Percentiles rank a stretch among this genome's conserved stretches.
These are phyloP conservation scores for Botryotinia globosa DNA, from an alignment of 2,329 filamentous ascomycete genomes.

Conservation along the genomic window DNA sequence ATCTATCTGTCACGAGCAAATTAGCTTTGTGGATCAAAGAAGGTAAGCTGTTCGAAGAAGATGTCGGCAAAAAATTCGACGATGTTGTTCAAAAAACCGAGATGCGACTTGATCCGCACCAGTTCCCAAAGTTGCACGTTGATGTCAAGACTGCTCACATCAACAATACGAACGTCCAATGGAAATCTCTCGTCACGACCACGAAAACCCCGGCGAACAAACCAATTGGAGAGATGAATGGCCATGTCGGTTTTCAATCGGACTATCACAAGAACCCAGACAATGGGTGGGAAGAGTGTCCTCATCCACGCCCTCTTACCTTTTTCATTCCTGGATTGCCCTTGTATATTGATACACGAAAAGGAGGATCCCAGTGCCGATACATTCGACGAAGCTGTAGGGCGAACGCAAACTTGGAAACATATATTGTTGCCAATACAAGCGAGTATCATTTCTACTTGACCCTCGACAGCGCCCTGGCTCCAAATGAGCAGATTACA, in stretches of 20 bases:
- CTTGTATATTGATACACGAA: constrained; percentile 87
- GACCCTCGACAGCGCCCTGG: constrained; percentile 74
- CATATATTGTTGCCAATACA: constrained; percentile 65
- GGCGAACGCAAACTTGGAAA: constrained; percentile 85
- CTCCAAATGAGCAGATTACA: constrained; percentile 60
- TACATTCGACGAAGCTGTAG: constrained; percentile 91
- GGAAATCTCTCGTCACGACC: constrained; percentile 57
- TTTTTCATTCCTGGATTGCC: constrained; percentile 87
- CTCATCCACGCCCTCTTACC: constrained; percentile 67
- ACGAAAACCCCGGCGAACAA: constrained; percentile 9
- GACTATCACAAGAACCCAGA: constrained; percentile 65
- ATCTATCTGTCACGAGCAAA: constrained; percentile 69
- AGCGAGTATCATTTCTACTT: constrained; percentile 92
- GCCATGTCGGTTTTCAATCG: constrained; percentile 69
- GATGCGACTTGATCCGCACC: constrained; percentile 28
- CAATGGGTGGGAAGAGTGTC: constrained; percentile 67
- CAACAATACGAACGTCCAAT: constrained; percentile 55
- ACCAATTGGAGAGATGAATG: constrained; percentile 68
- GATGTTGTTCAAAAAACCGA: constrained; percentile 63
- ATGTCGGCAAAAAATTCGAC: constrained; percentile 60
- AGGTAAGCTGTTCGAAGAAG: constrained; percentile 62
- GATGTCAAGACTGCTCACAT: constrained; percentile 28
- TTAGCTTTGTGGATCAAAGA: constrained; percentile 79
- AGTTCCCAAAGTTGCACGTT: constrained; percentile 36
- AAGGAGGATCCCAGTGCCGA: constrained; percentile 79